Evolutionary conservation across 805 yeast species (phyloP), one percentile per base, ranked within the genome.

Genomic region (Maudiozyma barnettii): DNA sequence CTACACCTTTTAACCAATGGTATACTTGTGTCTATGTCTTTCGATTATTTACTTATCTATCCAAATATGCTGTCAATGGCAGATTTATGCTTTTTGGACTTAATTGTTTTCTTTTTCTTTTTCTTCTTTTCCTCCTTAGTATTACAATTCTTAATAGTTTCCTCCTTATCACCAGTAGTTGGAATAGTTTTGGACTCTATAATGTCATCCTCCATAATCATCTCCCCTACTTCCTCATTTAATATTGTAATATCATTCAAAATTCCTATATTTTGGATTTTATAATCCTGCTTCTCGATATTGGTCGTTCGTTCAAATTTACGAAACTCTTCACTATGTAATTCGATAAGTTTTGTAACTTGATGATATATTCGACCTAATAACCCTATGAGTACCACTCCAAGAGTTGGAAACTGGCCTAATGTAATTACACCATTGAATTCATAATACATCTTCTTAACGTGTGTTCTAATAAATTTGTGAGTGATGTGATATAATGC

Each of bases 61-160:
- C 87, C 88, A 65, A 85, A 85, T 14, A 86, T 85, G 55, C 79
- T 85, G 63, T 84, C 93, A 47, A 86, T 86, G 10, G 80, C 82
- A 41, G 74, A 73, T 50, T 67, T 75, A 45, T 65, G 63, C 59
- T 72, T 77, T 59, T 71, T 73, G 49, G 73, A 73, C 59, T 71
- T 72, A 56, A 65, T 68, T 50, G 58, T 65, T 48, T 60, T 61
- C 51, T 52, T 52, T 39, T 52, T 18, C 31, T 43, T 51, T 39
- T 40, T 43, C 9, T 23, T 37, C 21, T 37, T 41, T 13, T 41
- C 37, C 16, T 26, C 26, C 14, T 26, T 36, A 18, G 33, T 41
- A 14, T 41, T 29, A 18, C 26, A 18, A 18, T 20, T n/a, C 18
- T n/a, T 35, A 14, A 16, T 26, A 9, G 10, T 33, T 12, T 4